Conservation (phyloP, 371 early-diverging fungal genomes). For the Haplosporangium sp. region DNA sequence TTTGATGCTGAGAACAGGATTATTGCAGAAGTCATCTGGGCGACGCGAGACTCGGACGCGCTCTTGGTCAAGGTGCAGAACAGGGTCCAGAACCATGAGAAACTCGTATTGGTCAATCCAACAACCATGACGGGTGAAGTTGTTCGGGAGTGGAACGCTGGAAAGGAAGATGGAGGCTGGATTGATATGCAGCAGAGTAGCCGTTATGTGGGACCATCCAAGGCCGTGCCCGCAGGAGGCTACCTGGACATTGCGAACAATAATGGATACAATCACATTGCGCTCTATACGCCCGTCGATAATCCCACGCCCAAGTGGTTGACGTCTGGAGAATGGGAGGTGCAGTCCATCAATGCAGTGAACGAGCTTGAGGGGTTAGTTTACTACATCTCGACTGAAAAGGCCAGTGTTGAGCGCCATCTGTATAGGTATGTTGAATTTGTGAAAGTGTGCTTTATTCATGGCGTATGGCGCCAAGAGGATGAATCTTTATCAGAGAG, state of each 20-base stretch:
- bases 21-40: conserved; percentile 87
- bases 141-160: conserved; percentile 66
- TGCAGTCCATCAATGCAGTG: conserved; percentile 73
- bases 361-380: conserved; percentile 67
- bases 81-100: conserved; percentile 87
- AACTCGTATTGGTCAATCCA: conserved; percentile 66
- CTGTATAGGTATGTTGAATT: conserved; percentile 63
- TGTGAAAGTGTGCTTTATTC: no score
- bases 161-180: conserved; percentile 77
- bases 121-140: conserved; percentile 43
- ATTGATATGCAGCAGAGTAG: conserved; percentile 70
- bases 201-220: conserved; percentile 58
- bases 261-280: conserved; percentile 87
- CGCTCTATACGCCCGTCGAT: conserved; percentile 69
- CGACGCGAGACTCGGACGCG: conserved; percentile 69
- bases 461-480: no score
- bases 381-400: conserved; percentile 76
- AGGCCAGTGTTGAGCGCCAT: conserved; percentile 83
- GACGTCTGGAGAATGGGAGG: conserved; percentile 90
- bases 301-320: conserved; percentile 74
- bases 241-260: conserved; percentile 88
- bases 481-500: no score
- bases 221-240: conserved; percentile 58
- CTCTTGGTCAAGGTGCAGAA: conserved; percentile 84
- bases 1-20: conserved; percentile 79